Evolutionary conservation across 2,329 filamentous ascomycete species (phyloP), one percentile per base, ranked within the genome.

Genomic region (Dryadomyces quercivorus): DNA sequence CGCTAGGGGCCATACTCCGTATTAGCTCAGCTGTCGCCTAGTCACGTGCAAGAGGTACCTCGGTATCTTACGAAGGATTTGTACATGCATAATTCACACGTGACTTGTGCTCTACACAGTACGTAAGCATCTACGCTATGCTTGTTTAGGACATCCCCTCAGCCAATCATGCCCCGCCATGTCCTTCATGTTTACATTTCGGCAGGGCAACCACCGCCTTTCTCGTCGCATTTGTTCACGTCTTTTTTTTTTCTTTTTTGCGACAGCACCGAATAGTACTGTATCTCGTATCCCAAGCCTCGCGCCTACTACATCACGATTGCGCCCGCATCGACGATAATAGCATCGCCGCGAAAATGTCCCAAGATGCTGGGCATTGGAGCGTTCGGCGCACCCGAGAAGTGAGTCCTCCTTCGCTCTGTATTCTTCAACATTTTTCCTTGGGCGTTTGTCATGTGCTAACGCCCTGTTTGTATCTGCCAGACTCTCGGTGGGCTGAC

Each of bases 311-410:
- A n/a, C 31, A n/a, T 49, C 26, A 8, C 21, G 21, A 21, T 18
- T 16, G 13, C 18, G n/a, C 5, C n/a, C 5, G 43, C 10, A 34
- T n/a, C 22, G 38, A 12, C 20, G 13, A 9, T 12, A 10, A 45
- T n/a, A 51, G 40, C 40, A 51, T 36, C 38, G 47, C 50, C 55
- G 38, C 55, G 68, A 75, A 58, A 65, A 94, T 94, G 89, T 88
- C 88, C 72, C 88, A 93, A 73, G 88, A 94, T 65, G 82, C 83
- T 58, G 87, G 86, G 65, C 76, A 93, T 66, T 96, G 92, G 79
- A 95, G 90, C 66, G 88, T 94, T 67, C 89, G 89, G 71, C 85
- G 91, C 65, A 86, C 88, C 62, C 82, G 92, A 77, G 91, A 96
- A 79, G 90, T 94, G 76, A 69, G 59, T 51, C 22, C 47, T 49